Base-by-base conservation (phyloP, 2,329 filamentous ascomycete genomes). In the Trichoderma sp. region DNA sequence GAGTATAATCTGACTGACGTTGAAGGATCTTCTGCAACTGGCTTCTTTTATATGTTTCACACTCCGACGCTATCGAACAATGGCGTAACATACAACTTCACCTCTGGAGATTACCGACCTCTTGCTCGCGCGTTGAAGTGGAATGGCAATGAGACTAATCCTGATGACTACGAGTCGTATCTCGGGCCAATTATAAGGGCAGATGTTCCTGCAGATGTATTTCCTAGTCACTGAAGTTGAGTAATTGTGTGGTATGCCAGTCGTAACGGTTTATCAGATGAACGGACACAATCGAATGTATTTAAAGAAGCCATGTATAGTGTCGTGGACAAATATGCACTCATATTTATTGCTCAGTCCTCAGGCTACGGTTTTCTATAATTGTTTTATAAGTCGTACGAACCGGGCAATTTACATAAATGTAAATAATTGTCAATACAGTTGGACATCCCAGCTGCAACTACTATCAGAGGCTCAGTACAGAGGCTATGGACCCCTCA, bases 71-170 rank as follows among this genome's bases (percentile, higher is more conserved):
- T 71, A 36, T 65, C n/a, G 47, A 58, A 59, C 30, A 61, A 71
- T 34, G 20, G 58, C 17, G 30, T 32, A 8, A 23, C 47, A 9
- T 36, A 26, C 26, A 50, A 57, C 50, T 34, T 71, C n/a, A n/a
- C 36, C 20, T 58, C 68, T 26, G 68, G 68, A 4, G 68, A 64
- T 28, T 65, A 64, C 8, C 68, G 68, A 30, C 61, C 47, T 17
- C 68, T 71, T 17, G 9, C 65, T n/a, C 68, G 68, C 2, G 59
- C 53, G 6, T 15, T 64, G 32, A 59, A n/a, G 6, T 71, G 53
- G 23, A 50, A 57, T 17, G 62, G 59, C 39, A 34, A 65, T 6
- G 68, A 65, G 13, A 20, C 68, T 4, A 71, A 63, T 9, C 50
- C 68, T 26, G 61, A 57, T 3, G 50, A 71, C 34, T 65, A 47